phyloP scores from a whole-genome alignment of 768 basidiomycete species.

The Pleurotus citrinopileatus region DNA sequence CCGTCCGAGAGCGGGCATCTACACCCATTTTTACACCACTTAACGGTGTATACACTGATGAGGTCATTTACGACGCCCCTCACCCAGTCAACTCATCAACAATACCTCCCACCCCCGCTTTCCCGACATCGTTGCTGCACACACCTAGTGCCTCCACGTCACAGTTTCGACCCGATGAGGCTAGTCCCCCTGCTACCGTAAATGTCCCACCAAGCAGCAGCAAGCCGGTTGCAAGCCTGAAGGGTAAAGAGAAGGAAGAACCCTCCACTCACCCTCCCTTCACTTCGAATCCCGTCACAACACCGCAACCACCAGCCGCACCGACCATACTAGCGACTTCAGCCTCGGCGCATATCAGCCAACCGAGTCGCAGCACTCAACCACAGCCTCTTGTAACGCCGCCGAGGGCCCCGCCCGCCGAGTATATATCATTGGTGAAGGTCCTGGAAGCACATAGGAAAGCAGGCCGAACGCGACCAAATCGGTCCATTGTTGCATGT shows the following conservation, averaged over 20 bases:
- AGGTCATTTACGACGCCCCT: background rate
- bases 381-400: background rate
- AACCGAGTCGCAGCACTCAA: background rate
- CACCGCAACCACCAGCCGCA: background rate
- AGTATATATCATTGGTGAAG: background rate
- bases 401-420: background rate
- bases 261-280: background rate
- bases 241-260: background rate
- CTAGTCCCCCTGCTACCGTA: background rate
- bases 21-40: background rate
- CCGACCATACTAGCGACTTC: no score
- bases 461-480: background rate
- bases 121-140: background rate
- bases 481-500: conserved; percentile 4
- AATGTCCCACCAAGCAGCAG: background rate
- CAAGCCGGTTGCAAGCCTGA: background rate
- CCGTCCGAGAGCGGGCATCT: background rate
- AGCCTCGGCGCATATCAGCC: no score
- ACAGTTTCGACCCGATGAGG: background rate
- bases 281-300: background rate
- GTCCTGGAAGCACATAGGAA: conserved; percentile 1
- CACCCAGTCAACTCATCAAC: background rate
- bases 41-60: background rate
- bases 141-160: background rate
- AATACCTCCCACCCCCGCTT: background rate